Evolutionary conservation across 305 asterid species (phyloP), one percentile per base, ranked within the genome.

Genomic region (Nicotiana rustica): DNA sequence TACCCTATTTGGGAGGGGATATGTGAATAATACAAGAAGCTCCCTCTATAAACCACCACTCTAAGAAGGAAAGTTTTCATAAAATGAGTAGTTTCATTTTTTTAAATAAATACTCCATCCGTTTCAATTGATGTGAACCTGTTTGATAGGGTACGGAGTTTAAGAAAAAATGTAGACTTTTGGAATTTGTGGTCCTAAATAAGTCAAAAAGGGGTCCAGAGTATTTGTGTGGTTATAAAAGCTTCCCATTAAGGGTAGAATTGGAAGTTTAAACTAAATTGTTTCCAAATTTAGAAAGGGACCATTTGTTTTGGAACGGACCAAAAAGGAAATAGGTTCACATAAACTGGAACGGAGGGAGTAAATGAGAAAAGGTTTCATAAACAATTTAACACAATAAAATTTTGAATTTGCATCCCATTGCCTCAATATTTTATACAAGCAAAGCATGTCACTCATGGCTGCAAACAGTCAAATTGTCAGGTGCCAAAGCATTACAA

Each of bases 371-470:
- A 36, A n/a, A 36, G 10, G 55, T 68, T 36, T 17, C 19, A n/a
- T 35, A 67, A 52, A 67, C 25, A 67, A 35, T 25, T 33, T 35
- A 35, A 67, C 47, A 15, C 41, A 25, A 52, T 14, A 52, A 2
- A 75, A 25, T 29, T 52, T 75, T 75, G 52, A 55, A 12, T 76
- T 15, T 9, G 49, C 10, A 33, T 55, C 17, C n/a, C 80, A 55
- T 15, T 31, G 66, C 31, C 31, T 55, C 61, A 13, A 25, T 47
- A 47, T 25, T 47, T 25, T 31, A 55, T 76, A 8, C 31, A 31
- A 76, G 66, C 12, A 76, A 76, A 76, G 41, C 66, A 55, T 17
- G 66, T 29, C 66, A 55, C 17, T 76, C 80, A 75, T 76, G 80
- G 49, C 41, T 76, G n/a, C 60, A 55, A 29, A 15, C 52, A 1